These are phyloP conservation scores for Aristolochia californica DNA, from an alignment of 164 flowering plant genomes.

Conservation along the genomic window DNA sequence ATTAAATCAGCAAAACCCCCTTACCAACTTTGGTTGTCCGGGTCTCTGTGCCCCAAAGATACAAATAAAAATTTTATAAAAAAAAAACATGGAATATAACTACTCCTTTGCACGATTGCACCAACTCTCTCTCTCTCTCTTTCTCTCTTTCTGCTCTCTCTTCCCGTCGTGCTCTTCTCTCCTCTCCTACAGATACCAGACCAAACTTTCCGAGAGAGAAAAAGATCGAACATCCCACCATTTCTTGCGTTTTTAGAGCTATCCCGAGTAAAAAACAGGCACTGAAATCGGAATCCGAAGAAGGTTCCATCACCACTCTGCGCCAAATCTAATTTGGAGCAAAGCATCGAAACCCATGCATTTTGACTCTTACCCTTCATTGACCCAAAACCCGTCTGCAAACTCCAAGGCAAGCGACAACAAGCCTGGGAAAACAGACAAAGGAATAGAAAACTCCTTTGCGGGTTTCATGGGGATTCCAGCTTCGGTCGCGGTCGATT, in stretches of 20 bases:
- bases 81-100: not conserved
- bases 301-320: slow-evolving; percentile 20
- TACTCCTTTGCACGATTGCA: not conserved
- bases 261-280: slow-evolving; percentile 12
- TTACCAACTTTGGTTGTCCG: no score
- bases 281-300: slow-evolving; percentile 35
- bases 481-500: no score
- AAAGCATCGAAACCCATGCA: slow-evolving; percentile 43
- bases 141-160: no score
- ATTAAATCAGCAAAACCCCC: no score
- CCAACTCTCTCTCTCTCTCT: not conserved
- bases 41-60: no score
- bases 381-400: slow-evolving; percentile 19
- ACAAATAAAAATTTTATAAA: no score
- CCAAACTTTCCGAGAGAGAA: not conserved
- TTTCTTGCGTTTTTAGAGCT: not conserved
- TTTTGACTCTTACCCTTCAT: slow-evolving; percentile 27
- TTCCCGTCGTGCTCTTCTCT: no score
- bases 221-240: not conserved
- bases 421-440: slow-evolving; percentile 2
- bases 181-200: no score
- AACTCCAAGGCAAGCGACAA: slow-evolving; percentile 8
- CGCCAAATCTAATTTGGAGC: slow-evolving; percentile 17
- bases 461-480: not conserved
- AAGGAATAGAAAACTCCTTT: slow-evolving; percentile 3